Conservation (phyloP, 2,329 filamentous ascomycete genomes). For the Aspergillus jensenii region DNA sequence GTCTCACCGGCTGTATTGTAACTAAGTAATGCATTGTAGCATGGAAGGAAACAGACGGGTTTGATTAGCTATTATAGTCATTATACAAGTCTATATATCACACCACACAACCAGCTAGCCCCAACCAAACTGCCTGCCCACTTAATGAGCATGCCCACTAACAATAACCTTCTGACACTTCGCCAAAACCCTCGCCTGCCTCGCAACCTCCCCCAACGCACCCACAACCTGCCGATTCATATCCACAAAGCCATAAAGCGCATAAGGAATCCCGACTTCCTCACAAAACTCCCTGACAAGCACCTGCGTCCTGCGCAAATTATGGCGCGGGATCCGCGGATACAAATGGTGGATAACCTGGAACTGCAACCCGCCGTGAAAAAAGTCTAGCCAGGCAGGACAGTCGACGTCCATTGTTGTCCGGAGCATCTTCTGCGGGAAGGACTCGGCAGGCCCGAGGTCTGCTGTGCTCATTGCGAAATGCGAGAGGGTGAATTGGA, state of each 20-base stretch:
- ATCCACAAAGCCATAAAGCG: constrained; percentile 76
- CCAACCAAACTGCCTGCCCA: too few relatives aligned
- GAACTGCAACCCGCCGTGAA: constrained; percentile 85
- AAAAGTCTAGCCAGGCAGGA: constrained; percentile 79
- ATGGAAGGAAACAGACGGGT: too few relatives aligned
- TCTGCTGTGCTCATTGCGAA: constrained; percentile 90
- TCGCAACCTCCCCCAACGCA: constrained; percentile 69
- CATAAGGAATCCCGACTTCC: constrained; percentile 79
- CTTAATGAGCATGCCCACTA: not conserved
- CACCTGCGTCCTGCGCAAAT: constrained; percentile 70
- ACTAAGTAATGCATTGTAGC: too few relatives aligned
- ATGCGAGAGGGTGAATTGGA: constrained; percentile 88
- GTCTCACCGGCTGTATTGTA: too few relatives aligned
- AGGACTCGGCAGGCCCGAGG: constrained; percentile 76
- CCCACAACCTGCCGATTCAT: constrained; percentile 76
- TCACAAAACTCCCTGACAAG: constrained; percentile 76
- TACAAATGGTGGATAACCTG: constrained; percentile 84
- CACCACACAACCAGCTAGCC: too few relatives aligned
- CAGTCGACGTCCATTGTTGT: constrained; percentile 93
- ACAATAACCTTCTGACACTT: constrained; percentile 61
- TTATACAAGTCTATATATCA: too few relatives aligned
- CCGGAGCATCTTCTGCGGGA: constrained; percentile 82
- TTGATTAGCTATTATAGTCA: too few relatives aligned
- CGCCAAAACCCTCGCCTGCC: constrained; percentile 69
- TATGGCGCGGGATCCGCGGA: constrained; percentile 78